Conservation (phyloP, 2,329 filamentous ascomycete genomes). For the Calonectria multiphialidica region DNA sequence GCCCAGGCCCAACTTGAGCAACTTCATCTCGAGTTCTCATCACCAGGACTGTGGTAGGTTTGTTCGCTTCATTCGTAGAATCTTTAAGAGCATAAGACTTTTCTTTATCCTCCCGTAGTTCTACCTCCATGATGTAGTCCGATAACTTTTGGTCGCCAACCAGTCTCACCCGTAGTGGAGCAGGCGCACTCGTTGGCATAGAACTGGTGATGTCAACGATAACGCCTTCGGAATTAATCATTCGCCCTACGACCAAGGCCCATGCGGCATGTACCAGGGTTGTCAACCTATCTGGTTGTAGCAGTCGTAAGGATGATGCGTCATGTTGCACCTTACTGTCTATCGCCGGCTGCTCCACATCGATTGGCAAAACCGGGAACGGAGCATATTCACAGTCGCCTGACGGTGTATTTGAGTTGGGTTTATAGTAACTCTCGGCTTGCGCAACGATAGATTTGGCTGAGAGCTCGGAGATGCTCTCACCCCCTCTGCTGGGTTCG, state of each 20-base stretch:
- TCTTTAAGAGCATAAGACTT: fast-evolving
- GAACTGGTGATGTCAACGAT: not conserved
- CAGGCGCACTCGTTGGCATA: not conserved
- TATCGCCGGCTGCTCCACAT: not conserved
- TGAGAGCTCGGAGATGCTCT: not conserved
- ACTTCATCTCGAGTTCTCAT: not conserved
- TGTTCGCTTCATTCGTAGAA: not conserved
- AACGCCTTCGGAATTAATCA: not conserved
- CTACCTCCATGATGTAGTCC: not conserved
- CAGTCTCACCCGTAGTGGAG: not conserved
- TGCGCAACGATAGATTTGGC: not conserved
- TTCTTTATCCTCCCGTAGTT: not conserved
- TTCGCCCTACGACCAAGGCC: not conserved
- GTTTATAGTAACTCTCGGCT: not conserved
- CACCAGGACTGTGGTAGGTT: not conserved
- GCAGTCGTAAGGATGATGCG: not conserved
- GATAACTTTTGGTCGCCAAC: not conserved
- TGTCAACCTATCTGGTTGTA: not conserved
- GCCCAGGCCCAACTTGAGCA: too few relatives aligned
- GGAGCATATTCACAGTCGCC: not conserved
- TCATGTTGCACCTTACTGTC: not conserved
- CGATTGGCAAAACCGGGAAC: not conserved
- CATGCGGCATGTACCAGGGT: not conserved
- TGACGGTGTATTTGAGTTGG: not conserved
- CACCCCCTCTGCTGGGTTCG: too few relatives aligned